These are phyloP conservation scores for Debaryomyces robertsiae DNA, from an alignment of 1,139 yeast species.

Conservation along the genomic window DNA sequence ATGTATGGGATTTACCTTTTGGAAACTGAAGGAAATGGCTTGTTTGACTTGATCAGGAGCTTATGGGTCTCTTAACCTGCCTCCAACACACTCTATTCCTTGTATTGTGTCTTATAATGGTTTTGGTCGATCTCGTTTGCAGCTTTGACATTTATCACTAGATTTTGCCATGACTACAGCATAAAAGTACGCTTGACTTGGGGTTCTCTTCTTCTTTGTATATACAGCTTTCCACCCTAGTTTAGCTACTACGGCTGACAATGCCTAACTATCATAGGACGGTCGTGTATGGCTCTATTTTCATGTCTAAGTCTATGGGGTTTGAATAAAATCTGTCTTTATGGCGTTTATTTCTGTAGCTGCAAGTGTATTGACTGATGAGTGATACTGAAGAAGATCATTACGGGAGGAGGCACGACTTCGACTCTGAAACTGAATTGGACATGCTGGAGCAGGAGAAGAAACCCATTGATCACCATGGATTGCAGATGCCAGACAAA, in stretches of 20 bases:
- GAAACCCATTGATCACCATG: conserved; percentile 28
- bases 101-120: conserved; percentile 1
- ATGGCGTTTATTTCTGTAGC: too few relatives aligned
- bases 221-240: conserved; percentile 1
- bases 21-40: conserved; percentile 60
- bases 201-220: not conserved
- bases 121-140: not conserved
- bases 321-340: too few relatives aligned
- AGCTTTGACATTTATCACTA: not conserved
- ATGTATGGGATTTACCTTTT: conserved; percentile 69
- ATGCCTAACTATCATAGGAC: too few relatives aligned
- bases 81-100: not conserved
- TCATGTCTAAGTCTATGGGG: too few relatives aligned
- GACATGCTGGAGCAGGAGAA: conserved; percentile 12
- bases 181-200: too few relatives aligned
- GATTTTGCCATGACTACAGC: not conserved
- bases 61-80: conserved; percentile 40
- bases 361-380: conserved; percentile 12
- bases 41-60: conserved; percentile 47
- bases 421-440: conserved; percentile 14
- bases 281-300: too few relatives aligned
- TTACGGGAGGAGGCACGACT: conserved; percentile 17
- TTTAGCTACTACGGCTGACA: too few relatives aligned
- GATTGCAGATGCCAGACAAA: conserved; percentile 24
- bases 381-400: conserved; percentile 22